Conservation (phyloP, 768 basidiomycete species). For the Hygrophorus russula region DNA sequence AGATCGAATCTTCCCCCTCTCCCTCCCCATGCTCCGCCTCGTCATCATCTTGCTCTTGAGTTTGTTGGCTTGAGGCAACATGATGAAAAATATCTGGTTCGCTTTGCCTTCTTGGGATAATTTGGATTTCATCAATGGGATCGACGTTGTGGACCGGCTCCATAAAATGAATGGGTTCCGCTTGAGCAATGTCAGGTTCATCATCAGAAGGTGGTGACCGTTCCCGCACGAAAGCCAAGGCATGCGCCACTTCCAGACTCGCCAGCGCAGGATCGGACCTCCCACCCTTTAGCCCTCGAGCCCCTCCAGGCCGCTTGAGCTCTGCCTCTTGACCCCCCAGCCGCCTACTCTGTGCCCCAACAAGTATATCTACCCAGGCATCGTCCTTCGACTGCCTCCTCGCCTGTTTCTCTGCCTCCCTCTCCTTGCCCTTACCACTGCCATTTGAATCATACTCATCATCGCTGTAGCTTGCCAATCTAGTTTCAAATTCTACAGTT, state of each 20-base stretch:
- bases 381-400: constrained; percentile 49
- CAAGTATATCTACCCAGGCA: constrained; percentile 83
- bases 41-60: constrained; percentile 9
- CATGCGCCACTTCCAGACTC: constrained; percentile 63
- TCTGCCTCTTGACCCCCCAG: constrained; percentile 46
- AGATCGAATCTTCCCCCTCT: constrained; percentile 12
- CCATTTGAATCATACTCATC: constrained; percentile 25
- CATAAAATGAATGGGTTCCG: too few relatives aligned
- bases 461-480: constrained; percentile 55
- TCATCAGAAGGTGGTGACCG: constrained; percentile 20
- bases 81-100: neutral
- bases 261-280: constrained; percentile 57
- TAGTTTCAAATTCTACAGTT: constrained; percentile 73
- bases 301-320: constrained; percentile 18
- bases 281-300: constrained; percentile 19
- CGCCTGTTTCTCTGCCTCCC: constrained; percentile 32
- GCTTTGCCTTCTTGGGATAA: constrained; percentile 24
- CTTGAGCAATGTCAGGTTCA: constrained; percentile 11
- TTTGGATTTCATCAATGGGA: constrained; percentile 40
- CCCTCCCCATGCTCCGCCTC: constrained; percentile 11
- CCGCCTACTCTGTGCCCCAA: constrained; percentile 43
- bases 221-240: constrained; percentile 46
- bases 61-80: neutral
- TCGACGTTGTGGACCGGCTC: constrained; percentile 25
- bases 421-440: constrained; percentile 22